Percentiles rank a stretch among this genome's conserved stretches.
Conservation (phyloP, 1,284 basidiomycete species). For the Rhizoctonia solani region DNA sequence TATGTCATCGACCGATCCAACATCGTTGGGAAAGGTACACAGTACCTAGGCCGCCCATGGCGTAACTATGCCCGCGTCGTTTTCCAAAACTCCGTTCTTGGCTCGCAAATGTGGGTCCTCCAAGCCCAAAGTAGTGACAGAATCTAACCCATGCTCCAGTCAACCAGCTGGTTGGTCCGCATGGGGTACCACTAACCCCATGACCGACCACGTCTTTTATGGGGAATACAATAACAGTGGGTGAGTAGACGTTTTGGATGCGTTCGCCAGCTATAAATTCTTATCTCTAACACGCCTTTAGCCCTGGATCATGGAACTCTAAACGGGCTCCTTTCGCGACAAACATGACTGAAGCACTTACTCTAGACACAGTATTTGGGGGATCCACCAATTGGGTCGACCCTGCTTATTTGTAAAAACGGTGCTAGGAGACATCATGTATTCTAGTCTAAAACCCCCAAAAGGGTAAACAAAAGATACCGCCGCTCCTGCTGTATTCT, state of each 20-base stretch:
- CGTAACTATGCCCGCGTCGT: conserved; percentile 40
- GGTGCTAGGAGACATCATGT: too few species aligned
- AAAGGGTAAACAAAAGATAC: not conserved
- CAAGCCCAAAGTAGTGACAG: not conserved
- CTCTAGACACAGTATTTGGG: conserved; percentile 37
- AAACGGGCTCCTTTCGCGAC: conserved; percentile 34
- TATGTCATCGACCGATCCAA: conserved; percentile 25
- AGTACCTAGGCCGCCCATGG: conserved; percentile 33
- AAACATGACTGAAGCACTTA: conserved; percentile 15
- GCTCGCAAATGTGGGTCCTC: not conserved
- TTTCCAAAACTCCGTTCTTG: conserved; percentile 38
- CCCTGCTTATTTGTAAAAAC: conserved; percentile 34
- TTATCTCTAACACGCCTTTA: not conserved
- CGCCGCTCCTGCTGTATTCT: not conserved
- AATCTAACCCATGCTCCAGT: not conserved
- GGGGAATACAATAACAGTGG: conserved; percentile 40
- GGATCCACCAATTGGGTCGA: conserved; percentile 40
- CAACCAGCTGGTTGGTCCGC: conserved; percentile 38
- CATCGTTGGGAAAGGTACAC: conserved; percentile 2
- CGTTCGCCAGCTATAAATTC: not conserved
- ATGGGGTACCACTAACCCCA: conserved; percentile 34
- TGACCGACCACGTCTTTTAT: conserved; percentile 39
- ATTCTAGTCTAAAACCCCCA: too few species aligned
- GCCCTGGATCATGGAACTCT: conserved; percentile 11
- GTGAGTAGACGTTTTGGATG: not conserved